Evolutionary conservation across 164 flowering plant species (phyloP).

Genomic region (Nymphaea thermarum): DNA sequence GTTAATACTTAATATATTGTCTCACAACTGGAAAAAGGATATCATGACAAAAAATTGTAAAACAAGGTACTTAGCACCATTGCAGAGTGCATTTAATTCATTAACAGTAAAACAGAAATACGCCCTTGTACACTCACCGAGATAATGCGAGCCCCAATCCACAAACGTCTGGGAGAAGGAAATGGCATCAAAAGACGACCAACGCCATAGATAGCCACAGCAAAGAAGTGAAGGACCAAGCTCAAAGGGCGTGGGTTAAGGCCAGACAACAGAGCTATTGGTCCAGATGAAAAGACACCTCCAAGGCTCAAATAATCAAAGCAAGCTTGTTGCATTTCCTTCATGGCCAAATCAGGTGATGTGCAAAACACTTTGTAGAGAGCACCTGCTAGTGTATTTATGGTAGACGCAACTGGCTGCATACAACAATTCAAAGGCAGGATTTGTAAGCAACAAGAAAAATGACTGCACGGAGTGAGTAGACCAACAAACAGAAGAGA

Average conservation of each 20-base stretch:
- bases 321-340: slow-evolving; percentile 92
- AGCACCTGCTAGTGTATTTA: slow-evolving; percentile 75
- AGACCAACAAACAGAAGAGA: too few species aligned
- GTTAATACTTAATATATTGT: too few species aligned
- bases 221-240: slow-evolving; percentile 85
- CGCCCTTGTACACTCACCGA: slow-evolving; percentile 25
- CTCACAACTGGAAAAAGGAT: not conserved
- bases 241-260: slow-evolving; percentile 82
- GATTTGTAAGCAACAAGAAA: not conserved
- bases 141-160: slow-evolving; percentile 83
- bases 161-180: slow-evolving; percentile 68
- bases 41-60: too few species aligned
- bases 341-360: slow-evolving; percentile 83
- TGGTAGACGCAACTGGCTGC: slow-evolving; percentile 84
- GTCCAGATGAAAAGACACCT: slow-evolving; percentile 61
- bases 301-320: slow-evolving; percentile 80
- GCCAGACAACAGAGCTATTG: slow-evolving; percentile 77
- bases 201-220: slow-evolving; percentile 87
- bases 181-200: slow-evolving; percentile 75
- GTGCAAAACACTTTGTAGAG: slow-evolving; percentile 68
- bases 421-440: slow-evolving; percentile 3
- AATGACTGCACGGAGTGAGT: not conserved
- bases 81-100: not conserved
- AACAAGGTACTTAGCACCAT: not conserved
- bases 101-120: not conserved